phyloP scores from a whole-genome alignment of 2,329 filamentous ascomycete species.

The Cladophialophora exuberans region DNA sequence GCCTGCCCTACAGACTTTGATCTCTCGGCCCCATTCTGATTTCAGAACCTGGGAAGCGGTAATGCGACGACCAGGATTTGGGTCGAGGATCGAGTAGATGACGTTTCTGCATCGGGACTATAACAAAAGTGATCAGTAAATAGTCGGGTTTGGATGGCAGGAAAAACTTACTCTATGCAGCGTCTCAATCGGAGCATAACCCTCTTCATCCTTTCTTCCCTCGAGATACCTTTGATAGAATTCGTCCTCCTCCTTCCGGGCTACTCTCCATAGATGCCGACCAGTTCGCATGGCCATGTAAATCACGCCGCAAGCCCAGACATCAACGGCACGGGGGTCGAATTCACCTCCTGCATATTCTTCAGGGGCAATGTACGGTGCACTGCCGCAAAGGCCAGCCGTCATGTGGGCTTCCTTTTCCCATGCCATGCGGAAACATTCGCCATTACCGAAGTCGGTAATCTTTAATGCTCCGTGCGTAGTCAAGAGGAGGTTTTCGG shows the following conservation, averaged over 20 bases:
- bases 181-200: constrained; percentile 94
- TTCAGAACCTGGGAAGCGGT: constrained; percentile 96
- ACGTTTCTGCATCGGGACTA: constrained; percentile 97
- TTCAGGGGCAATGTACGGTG: constrained; percentile 95
- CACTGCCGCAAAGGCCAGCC: constrained; percentile 91
- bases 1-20: constrained; percentile 94
- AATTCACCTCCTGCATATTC: constrained; percentile 96
- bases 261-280: constrained; percentile 93
- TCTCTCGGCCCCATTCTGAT: constrained; percentile 97
- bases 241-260: constrained; percentile 94
- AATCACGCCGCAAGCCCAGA: constrained; percentile 98
- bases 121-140: constrained; percentile 31
- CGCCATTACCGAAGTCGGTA: constrained; percentile 97
- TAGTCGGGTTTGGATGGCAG: constrained; percentile 12
- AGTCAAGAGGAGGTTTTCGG: constrained; percentile 92
- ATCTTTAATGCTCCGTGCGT: constrained; percentile 94
- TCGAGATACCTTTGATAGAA: constrained; percentile 95
- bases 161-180: constrained; percentile 79
- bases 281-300: constrained; percentile 99
- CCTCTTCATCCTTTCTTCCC: constrained; percentile 89
- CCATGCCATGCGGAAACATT: constrained; percentile 99
- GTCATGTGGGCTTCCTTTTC: constrained; percentile 99
- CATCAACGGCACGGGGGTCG: constrained; percentile 93
- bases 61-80: constrained; percentile 87
- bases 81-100: constrained; percentile 97